Percentiles rank a stretch among this genome's conserved stretches.
Conservation (phyloP, 495 filamentous ascomycete species). For the Aeminium ludgeri region DNA sequence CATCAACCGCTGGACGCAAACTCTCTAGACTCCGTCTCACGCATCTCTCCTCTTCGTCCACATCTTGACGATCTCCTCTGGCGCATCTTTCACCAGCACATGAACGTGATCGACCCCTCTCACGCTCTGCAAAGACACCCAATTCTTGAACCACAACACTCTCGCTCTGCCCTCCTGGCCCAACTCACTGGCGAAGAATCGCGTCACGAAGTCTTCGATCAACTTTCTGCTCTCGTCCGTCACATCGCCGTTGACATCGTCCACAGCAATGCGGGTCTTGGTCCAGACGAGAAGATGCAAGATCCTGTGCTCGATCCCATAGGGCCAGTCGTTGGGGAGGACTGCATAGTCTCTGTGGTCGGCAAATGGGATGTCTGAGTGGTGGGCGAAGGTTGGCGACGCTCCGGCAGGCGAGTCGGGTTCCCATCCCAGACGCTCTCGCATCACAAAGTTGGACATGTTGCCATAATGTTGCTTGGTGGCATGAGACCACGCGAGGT, state of each 20-base stretch:
- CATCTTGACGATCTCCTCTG: constrained; percentile 38
- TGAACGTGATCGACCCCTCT: constrained; percentile 64
- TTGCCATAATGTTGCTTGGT: constrained; percentile 57
- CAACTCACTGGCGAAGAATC: constrained; percentile 45
- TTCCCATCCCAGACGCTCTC: constrained; percentile 56
- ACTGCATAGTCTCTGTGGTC: constrained; percentile 57
- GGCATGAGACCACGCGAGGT: constrained; percentile 59
- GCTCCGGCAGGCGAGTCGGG: constrained; percentile 16
- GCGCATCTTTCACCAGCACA: constrained; percentile 47
- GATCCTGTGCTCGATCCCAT: constrained; percentile 55
- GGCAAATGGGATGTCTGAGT: constrained; percentile 45
- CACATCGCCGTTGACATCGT: constrained; percentile 45
- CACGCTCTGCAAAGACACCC: constrained; percentile 76
- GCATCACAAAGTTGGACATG: constrained; percentile 59
- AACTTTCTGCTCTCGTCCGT: constrained; percentile 44
- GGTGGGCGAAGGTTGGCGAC: constrained; percentile 32
- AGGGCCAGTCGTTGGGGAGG: constrained; percentile 82
- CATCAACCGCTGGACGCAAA: too few species aligned
- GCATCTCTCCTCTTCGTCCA: constrained; percentile 33
- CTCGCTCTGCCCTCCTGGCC: constrained; percentile 30
- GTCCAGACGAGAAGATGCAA: constrained; percentile 55
- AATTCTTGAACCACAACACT: constrained; percentile 91
- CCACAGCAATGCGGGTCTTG: constrained; percentile 39
- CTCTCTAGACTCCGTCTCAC: background rate
- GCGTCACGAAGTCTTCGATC: constrained; percentile 50